Evolutionary conservation across 768 basidiomycete genomes (phyloP).

Genomic region (Lentinus tigrinus): DNA sequence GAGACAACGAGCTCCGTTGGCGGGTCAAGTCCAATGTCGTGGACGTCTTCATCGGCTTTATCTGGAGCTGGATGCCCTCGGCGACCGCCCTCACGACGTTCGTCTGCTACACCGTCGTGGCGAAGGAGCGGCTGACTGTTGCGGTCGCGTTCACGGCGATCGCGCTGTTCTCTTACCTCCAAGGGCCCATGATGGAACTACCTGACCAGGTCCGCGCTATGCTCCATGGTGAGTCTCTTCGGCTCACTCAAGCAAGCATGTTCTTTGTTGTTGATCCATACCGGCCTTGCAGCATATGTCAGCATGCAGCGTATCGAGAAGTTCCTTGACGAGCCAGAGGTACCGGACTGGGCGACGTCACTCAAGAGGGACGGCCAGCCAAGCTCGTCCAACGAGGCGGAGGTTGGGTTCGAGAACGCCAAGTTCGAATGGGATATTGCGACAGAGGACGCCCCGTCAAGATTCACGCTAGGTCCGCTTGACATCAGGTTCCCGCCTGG

Average conservation of each 20-base stretch:
- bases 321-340: conserved; percentile 72
- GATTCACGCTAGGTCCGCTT: conserved; percentile 58
- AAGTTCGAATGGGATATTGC: conserved; percentile 56
- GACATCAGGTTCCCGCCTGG: conserved; percentile 57
- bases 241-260: neutral
- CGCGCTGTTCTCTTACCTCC: conserved; percentile 71
- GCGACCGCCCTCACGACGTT: conserved; percentile 64
- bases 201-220: conserved; percentile 65
- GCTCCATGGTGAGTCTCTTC: conserved; percentile 46
- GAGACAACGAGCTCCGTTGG: conserved; percentile 67
- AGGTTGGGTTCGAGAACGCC: conserved; percentile 54
- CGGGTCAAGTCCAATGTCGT: conserved; percentile 63
- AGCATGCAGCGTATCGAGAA: conserved; percentile 80
- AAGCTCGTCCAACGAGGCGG: conserved; percentile 15
- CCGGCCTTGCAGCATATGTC: conserved; percentile 51
- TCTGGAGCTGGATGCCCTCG: conserved; percentile 76
- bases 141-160: conserved; percentile 81
- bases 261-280: conserved; percentile 8
- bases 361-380: conserved; percentile 38
- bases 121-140: conserved; percentile 64
- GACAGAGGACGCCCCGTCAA: conserved; percentile 30
- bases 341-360: conserved; percentile 75
- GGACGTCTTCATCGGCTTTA: conserved; percentile 62
- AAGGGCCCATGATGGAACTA: conserved; percentile 63
- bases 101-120: conserved; percentile 66